A percentile compares a stretch with the other conserved stretches of the same genome.
phyloP scores from a whole-genome alignment of 2,329 filamentous ascomycete species.

The Aspergillus versicolor region DNA sequence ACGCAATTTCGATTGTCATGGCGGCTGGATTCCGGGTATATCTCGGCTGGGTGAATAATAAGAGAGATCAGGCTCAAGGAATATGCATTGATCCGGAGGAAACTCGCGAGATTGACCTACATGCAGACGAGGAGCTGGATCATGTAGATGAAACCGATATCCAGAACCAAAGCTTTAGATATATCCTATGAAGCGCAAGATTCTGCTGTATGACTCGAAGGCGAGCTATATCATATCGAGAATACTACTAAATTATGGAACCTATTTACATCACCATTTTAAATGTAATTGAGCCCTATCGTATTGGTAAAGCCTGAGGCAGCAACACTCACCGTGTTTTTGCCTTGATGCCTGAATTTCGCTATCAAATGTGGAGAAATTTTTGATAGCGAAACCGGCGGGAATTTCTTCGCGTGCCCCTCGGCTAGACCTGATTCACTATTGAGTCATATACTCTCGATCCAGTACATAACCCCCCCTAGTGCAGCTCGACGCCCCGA shows the following conservation, averaged over 20 bases:
- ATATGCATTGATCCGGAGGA: slow-evolving; percentile 16
- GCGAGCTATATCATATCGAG: no score
- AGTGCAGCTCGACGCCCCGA: slow-evolving; percentile 11
- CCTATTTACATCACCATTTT: no score
- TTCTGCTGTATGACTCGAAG: no score
- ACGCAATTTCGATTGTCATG: slow-evolving; percentile 18
- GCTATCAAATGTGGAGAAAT: slow-evolving; percentile 12
- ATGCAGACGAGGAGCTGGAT: slow-evolving; percentile 15
- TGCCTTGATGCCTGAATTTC: slow-evolving; percentile 3
- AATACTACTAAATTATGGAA: no score
- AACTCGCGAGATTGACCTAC: slow-evolving; percentile 8
- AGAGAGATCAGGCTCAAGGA: slow-evolving; percentile 16
- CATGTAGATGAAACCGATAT: slow-evolving; percentile 22
- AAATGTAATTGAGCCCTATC: no score
- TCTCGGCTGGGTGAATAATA: slow-evolving; percentile 13
- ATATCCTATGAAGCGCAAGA: not conserved
- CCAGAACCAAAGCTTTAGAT: slow-evolving; percentile 18
- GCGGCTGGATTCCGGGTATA: slow-evolving; percentile 13
- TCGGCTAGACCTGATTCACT: slow-evolving; percentile 24
- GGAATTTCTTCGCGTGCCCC: slow-evolving; percentile 26
- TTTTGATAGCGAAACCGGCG: slow-evolving; percentile 29
- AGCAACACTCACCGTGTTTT: not conserved
- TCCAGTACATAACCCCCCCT: not conserved
- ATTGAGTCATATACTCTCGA: slow-evolving; percentile 14
- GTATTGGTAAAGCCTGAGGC: not conserved